Evolutionary conservation across 192 early-diverging fungal genomes (phyloP).

Genomic region (Chytriomyces hyalinus): DNA sequence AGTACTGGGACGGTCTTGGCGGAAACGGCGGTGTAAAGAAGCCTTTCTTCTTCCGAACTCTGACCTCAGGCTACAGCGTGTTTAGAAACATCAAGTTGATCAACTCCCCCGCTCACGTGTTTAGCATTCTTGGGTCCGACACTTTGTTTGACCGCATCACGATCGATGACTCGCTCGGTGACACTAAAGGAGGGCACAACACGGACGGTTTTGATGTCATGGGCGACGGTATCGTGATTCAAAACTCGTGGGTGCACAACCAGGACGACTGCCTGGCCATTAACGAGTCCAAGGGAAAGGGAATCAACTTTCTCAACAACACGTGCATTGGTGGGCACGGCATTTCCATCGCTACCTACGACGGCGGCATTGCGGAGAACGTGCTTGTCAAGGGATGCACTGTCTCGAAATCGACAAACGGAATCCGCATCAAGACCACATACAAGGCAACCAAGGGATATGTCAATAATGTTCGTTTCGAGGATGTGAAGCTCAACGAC

Average conservation of each 20-base stretch:
- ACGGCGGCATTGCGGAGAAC: constrained; percentile 40
- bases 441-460: constrained; percentile 41
- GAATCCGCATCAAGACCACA: constrained; percentile 58
- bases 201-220: constrained; percentile 21
- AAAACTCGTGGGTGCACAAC: constrained; percentile 44
- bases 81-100: not conserved
- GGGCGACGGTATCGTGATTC: constrained; percentile 26
- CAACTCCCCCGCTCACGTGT: not conserved
- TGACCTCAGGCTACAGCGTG: constrained; percentile 49
- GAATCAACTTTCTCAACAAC: constrained; percentile 44
- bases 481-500: constrained; percentile 44
- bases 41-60: constrained; percentile 34
- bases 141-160: not conserved
- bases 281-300: no score
- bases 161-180: constrained; percentile 17
- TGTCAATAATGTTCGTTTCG: constrained; percentile 54
- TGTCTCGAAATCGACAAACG: constrained; percentile 31
- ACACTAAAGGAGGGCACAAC: constrained; percentile 30
- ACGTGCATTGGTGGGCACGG: constrained; percentile 49
- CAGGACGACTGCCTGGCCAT: constrained; percentile 31
- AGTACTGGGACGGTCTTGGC: constrained; percentile 48
- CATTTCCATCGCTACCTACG: constrained; percentile 39
- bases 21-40: constrained; percentile 50
- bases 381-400: constrained; percentile 44
- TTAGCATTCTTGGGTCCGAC: not conserved